A percentile compares a stretch with the other conserved stretches of the same genome.
Evolutionary conservation across 805 yeast species (phyloP).

Genomic region (Pichia exigua): DNA sequence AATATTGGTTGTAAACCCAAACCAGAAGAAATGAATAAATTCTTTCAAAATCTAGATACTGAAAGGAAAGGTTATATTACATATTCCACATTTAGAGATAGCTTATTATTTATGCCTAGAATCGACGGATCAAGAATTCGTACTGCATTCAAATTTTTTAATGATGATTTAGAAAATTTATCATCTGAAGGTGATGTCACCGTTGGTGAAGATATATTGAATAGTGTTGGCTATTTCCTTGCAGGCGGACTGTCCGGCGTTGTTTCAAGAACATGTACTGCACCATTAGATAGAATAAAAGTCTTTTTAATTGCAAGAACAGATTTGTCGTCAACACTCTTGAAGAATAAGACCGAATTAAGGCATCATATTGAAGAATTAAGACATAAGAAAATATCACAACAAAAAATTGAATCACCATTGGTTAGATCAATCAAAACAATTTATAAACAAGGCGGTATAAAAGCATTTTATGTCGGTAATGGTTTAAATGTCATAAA

Average conservation of each 20-base stretch:
- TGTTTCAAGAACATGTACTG: constrained; percentile 91
- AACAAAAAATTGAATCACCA: constrained; percentile 57
- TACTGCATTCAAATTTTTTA: constrained; percentile 76
- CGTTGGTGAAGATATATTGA: constrained; percentile 64
- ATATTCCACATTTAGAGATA: constrained; percentile 80
- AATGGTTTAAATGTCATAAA: constrained; percentile 89
- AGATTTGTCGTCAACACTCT: constrained; percentile 61
- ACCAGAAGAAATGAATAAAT: constrained; percentile 41
- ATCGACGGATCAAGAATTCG: constrained; percentile 65
- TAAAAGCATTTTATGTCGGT: constrained; percentile 85
- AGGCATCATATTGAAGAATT: constrained; percentile 27
- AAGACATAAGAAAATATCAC: constrained; percentile 35
- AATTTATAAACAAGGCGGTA: constrained; percentile 82
- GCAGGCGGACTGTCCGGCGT: constrained; percentile 97
- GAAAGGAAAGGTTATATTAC: constrained; percentile 62
- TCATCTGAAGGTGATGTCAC: constrained; percentile 92
- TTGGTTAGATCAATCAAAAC: constrained; percentile 72
- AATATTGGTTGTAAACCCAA: constrained; percentile 48
- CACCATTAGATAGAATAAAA: constrained; percentile 92
- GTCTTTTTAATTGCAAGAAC: constrained; percentile 91
- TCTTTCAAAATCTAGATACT: constrained; percentile 50
- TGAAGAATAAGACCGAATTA: constrained; percentile 44
- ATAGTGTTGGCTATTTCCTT: constrained; percentile 83
- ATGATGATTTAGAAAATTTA: constrained; percentile 67
- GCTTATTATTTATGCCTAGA: constrained; percentile 75